Evolutionary conservation across 345 rosid genomes (phyloP), one percentile per base, ranked within the genome.

Genomic region (Arabis hirsuta): DNA sequence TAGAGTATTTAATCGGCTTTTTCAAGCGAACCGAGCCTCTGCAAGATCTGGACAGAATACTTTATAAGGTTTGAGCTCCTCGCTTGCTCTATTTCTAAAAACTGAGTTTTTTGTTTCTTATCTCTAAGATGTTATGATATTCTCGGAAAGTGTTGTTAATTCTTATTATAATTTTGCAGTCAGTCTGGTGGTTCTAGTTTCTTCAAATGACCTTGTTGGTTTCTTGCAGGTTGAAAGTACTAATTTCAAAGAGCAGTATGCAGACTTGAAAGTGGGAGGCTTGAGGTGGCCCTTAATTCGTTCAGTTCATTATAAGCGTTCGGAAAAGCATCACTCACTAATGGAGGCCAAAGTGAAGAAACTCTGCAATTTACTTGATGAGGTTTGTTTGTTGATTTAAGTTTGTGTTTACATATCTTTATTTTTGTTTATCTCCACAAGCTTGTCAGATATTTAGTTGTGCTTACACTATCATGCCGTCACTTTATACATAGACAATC

Each of bases 21-120:
- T 92, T 92, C 67, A 87, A 92, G 77, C 85, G 99, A 67, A 90
- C 94, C 7, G 94, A 92, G 78, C 99, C 99, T 4, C 72, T 95
- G 83, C 94, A 90, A 84, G 99, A 95, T 83, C 83, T 92, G 74
- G 96, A 84, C 65, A 65, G 89, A 76, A 88, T 88, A 57, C 83
- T 92, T 60, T 79, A 88, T 34, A 90, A 84, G 98, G 99, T 92
- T 62, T 31, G 14, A 38, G 2, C 46, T 24, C 48, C 34, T 62
- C 7, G 29, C 50, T 56, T 69, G 7, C 29, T 62, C 10, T 36
- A 41, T 61, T 69, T 58, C 12, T 68, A 19, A 55, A 10, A 54
- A 10, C 38, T 53, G 46, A n/a, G n/a, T n/a, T n/a, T n/a, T n/a
- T n/a, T n/a, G n/a, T n/a, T n/a, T n/a, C n/a, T n/a, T n/a, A n/a